Base-by-base conservation (phyloP, 768 basidiomycete species). In the Tubosaeta brunneosetosa region DNA sequence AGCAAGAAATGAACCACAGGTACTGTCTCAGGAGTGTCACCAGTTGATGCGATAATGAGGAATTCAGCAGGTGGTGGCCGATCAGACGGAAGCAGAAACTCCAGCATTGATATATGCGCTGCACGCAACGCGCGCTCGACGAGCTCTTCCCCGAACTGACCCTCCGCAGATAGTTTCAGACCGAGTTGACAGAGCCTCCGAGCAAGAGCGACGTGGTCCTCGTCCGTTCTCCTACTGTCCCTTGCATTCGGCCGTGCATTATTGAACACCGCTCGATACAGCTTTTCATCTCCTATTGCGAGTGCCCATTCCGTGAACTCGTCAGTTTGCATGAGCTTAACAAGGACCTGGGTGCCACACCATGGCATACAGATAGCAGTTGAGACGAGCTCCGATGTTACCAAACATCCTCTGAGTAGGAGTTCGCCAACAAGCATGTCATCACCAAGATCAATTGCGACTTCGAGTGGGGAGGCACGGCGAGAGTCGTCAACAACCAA, bases 311-410 rank as follows among this genome's bases (percentile, higher is more conserved):
- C 22, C 26, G 13, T n/a, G 17, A 53, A 53, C 17, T 43, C 27
- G 34, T 10, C 27, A 3, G 47, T 49, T 16, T 53, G 42, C n/a
- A 53, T 14, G 1, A 53, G 40, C 6, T 37, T 47, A 13, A 29
- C 41, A 11, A 53, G 36, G 2, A 53, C 47, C 22, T 16, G 47
- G 6, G 47, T 37, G 32, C 17, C 49, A 9, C 52, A 53, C 52
- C 47, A 49, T 1, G 52, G 47, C 47, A 48, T 53, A 14, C 52
- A 48, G 12, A 44, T 5, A 4, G 52, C 41, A 4, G 34, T 43
- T 13, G 47, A 3, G 26, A 53, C 32, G 13, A 53, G 14, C 19
- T 44, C 19, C 2, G 34, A n/a, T 22, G 52, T 26, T 1, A 53
- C 16, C 3, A 31, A 6, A 26, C 47, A 34, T 29, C 52, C 34